These are phyloP conservation scores for Eucalyptus pumila DNA, from an alignment of 345 rosid genomes.

Conservation along the genomic window DNA sequence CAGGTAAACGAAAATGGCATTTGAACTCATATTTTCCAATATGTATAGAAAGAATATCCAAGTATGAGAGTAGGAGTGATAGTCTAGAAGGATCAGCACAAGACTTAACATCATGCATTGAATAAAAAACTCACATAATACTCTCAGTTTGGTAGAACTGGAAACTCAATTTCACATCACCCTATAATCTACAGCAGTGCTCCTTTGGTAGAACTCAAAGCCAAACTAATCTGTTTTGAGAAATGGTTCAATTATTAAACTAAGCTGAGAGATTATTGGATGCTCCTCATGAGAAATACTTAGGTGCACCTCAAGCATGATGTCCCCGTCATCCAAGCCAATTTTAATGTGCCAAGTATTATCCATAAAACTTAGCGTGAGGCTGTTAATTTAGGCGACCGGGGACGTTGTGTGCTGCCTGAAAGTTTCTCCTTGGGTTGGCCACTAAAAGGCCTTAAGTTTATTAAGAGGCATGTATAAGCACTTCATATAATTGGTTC, in stretches of 20 bases:
- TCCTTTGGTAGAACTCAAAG: neutral
- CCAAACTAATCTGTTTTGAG: neutral
- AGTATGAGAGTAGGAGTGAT: neutral
- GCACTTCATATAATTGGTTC: neutral
- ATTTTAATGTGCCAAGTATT: neutral
- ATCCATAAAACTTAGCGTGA: neutral
- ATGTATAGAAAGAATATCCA: neutral
- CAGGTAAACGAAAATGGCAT: neutral
- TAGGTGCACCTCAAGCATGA: neutral
- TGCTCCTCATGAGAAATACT: neutral
- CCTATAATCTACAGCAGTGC: neutral
- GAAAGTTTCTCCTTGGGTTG: neutral
- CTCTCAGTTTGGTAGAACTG: neutral
- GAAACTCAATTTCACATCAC: neutral
- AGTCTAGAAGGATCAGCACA: neutral
- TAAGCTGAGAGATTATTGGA: neutral
- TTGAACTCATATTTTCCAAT: neutral
- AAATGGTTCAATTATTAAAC: neutral
- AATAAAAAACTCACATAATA: neutral
- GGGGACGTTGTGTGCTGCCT: neutral
- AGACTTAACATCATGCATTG: neutral
- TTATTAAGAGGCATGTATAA: neutral
- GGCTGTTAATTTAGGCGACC: neutral
- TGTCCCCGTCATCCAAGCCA: neutral
- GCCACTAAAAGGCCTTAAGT: neutral